These are phyloP conservation scores for Rhodofomes roseus DNA, from an alignment of 1,284 basidiomycete genomes.

Conservation along the genomic window DNA sequence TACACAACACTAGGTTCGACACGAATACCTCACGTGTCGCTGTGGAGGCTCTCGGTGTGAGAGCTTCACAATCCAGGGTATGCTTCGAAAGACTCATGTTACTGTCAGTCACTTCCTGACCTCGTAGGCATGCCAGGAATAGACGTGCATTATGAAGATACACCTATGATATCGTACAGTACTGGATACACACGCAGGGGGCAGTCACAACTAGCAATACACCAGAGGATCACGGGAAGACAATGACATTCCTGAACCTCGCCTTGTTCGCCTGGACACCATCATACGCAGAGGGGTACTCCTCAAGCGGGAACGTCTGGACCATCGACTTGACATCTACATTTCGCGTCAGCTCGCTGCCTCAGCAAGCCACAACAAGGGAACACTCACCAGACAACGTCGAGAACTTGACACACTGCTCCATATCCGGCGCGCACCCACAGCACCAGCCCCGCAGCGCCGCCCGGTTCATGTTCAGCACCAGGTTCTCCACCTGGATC, in stretches of 20 bases:
- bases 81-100: no score
- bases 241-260: conserved; percentile 23
- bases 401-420: conserved; percentile 21
- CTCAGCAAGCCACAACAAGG: not conserved
- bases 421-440: conserved; percentile 22
- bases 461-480: conserved; percentile 19
- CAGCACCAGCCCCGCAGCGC: conserved; percentile 22
- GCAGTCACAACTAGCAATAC: not conserved
- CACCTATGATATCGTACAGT: not conserved
- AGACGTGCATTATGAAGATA: not conserved
- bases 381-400: conserved; percentile 5
- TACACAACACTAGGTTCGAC: no score
- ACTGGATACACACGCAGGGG: not conserved
- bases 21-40: no score
- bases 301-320: conserved; percentile 16
- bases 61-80: no score
- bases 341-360: not conserved
- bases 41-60: no score
- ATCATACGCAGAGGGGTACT: conserved; percentile 18
- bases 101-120: no score
- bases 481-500: conserved; percentile 18
- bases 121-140: no score
- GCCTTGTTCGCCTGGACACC: conserved; percentile 17
- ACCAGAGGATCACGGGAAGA: conserved; percentile 10
- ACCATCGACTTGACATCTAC: conserved; percentile 21